Conservation (phyloP, 2,329 filamentous ascomycete genomes). For the Calonectria pteridis region DNA sequence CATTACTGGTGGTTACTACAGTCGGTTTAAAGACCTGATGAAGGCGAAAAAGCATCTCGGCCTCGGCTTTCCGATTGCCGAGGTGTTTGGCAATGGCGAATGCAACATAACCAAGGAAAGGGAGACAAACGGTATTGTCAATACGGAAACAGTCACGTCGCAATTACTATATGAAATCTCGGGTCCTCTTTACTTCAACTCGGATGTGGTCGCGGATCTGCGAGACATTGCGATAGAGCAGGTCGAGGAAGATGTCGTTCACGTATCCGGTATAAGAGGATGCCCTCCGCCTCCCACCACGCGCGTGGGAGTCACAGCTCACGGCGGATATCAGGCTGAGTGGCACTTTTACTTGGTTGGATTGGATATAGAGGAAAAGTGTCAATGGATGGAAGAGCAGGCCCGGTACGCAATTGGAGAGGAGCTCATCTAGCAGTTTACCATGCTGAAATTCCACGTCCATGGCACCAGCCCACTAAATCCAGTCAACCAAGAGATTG, state of each 20-base stretch:
- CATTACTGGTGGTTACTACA: constrained; percentile 28
- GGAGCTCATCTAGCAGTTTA: constrained; percentile 38
- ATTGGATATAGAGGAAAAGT: constrained; percentile 55
- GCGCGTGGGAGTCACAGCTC: constrained; percentile 54
- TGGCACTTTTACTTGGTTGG: constrained; percentile 56
- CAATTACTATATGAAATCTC: constrained; percentile 55
- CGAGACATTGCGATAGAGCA: constrained; percentile 58
- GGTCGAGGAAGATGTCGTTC: constrained; percentile 42
- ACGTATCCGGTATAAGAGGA: constrained; percentile 40
- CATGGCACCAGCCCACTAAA: constrained; percentile 54
- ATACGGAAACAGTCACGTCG: constrained; percentile 42
- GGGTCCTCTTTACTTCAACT: constrained; percentile 49
- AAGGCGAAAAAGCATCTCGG: constrained; percentile 42
- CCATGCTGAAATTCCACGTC: constrained; percentile 48
- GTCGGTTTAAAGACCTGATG: constrained; percentile 25
- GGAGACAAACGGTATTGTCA: constrained; percentile 39
- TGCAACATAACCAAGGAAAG: constrained; percentile 44
- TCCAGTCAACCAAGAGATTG: constrained; percentile 55
- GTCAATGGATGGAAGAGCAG: constrained; percentile 38
- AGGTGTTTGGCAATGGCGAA: constrained; percentile 58
- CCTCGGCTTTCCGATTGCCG: constrained; percentile 62
- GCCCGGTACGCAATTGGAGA: constrained; percentile 24
- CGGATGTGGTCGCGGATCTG: constrained; percentile 28
- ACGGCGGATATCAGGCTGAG: constrained; percentile 56
- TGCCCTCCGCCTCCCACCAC: constrained; percentile 37